Evolutionary conservation across 140 eudicot species (phyloP), one percentile per base, ranked within the genome.

Genomic region (Bidens hawaiensis): DNA sequence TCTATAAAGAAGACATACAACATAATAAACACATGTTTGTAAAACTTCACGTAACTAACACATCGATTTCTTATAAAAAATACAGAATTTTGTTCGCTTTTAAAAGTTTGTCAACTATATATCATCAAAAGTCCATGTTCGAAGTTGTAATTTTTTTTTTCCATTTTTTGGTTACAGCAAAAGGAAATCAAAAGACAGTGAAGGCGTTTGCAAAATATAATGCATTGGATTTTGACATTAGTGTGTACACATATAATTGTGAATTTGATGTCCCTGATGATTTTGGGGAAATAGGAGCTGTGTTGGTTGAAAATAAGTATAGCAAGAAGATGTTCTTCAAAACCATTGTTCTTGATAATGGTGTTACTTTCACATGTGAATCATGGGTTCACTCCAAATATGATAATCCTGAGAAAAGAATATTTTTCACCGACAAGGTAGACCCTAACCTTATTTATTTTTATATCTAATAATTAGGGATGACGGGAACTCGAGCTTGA

Each of bases 211-310:
- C 76, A 10, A 43, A 48, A 41, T 71, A 71, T 26, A 23, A 9
- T 0, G 27, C 22, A 19, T 30, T 62, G 23, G 76, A 71, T 42
- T 42, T 40, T 4, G 60, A 54, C 27, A 60, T 60, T 2, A 56
- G 46, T 1, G 56, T 53, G 18, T 64, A 56, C 38, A 65, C 46
- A 4, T 81, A 74, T 38, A 75, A 72, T 56, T 69, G 78, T 7
- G 10, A 46, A 1, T 75, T 85, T 5, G 72, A 58, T 14, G 43
- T 85, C 48, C 82, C 83, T 0, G 33, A 40, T 3, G 77, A 60
- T 2, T 85, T 85, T 12, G 94, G 94, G 6, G 83, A 78, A 53
- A 65, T 82, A 27, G 94, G 94, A 11, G 89, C 84, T 0, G 63
- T 85, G 2, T 19, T 76, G 9, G 77, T 85, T 1, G 82, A 79